Base-by-base conservation (phyloP, 2,329 filamentous ascomycete genomes). In the Xylariaceae sp. region DNA sequence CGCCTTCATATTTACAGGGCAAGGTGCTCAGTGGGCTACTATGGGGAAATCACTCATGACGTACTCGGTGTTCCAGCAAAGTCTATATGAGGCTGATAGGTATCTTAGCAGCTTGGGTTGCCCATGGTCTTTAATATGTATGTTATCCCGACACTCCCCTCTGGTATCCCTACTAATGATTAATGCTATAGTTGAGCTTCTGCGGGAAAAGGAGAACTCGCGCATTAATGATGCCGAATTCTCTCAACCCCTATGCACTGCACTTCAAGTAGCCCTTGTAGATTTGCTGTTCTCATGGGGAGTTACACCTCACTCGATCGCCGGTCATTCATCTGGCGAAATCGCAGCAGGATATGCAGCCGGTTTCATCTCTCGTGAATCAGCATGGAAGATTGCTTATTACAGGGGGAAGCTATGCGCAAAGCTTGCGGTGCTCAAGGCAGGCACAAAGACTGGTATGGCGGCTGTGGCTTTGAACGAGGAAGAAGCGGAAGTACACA, bases 1-100 rank as follows among this genome's bases (percentile, higher is more conserved):
- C 20, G 49, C 36, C 3, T 56, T 61, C 37, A 55, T 69, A 20
- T 74, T 73, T 55, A 73, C 69, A 0, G 71, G 71, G 5, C 71
- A 74, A 44, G 71, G 71, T 2, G 69, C 70, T 0, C 71, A 74
- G 39, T 74, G 70, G 66, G 55, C 62, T 2, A 59, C 58, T 0
- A 73, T 73, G 70, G 69, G 65, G 4, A 57, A 57, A 2, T 55
- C 59, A 34, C 48, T 64, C 14, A 37, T 59, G 19, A 27, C 45
- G 10, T 44, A 47, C 12, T 40, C 23, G 5, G 22, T 47, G 11
- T 52, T 55, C 16, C 21, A 22, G 6, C 11, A 42, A 12, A 42
- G 45, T 22, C 14, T 56, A n/a, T 32, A 48, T 20, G 19, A n/a
- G 2, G 29, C 43, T 8, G 47, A 54, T 35, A 35, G 22, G n/a